A percentile compares a stretch with the other conserved stretches of the same genome.
Evolutionary conservation across 2,329 filamentous ascomycete species (phyloP).

Genomic region (Hymenoscyphus occultus): DNA sequence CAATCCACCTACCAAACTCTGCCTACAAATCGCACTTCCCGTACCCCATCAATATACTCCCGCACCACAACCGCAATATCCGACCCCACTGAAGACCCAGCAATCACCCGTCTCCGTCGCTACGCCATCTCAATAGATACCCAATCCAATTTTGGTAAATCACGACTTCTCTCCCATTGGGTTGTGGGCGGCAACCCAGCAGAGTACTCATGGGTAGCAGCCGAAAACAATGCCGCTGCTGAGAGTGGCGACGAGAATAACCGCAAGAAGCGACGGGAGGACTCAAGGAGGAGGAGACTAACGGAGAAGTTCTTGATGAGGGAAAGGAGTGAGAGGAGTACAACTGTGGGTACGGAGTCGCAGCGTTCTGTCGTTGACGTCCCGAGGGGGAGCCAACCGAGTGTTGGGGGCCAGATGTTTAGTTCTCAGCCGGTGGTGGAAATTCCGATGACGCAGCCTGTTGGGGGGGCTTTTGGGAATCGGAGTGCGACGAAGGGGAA

Average conservation of each 20-base stretch:
- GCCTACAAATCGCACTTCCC: slow-evolving; percentile 21
- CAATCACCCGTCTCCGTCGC: slow-evolving; percentile 37
- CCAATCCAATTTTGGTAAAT: slow-evolving; percentile 28
- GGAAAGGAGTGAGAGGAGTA: slow-evolving; percentile 15
- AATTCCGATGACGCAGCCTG: slow-evolving; percentile 45
- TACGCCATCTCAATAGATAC: slow-evolving; percentile 36
- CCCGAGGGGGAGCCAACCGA: slow-evolving; percentile 33
- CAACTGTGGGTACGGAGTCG: slow-evolving; percentile 36
- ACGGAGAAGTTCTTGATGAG: slow-evolving; percentile 34
- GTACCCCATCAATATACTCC: slow-evolving; percentile 32
- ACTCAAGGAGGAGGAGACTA: slow-evolving; percentile 29
- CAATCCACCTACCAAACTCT: slow-evolving; percentile 18
- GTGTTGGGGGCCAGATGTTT: slow-evolving; percentile 17
- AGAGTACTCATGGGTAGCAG: slow-evolving; percentile 34
- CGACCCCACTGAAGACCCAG: slow-evolving; percentile 32
- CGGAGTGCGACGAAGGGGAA: slow-evolving; percentile 35
- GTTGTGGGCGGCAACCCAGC: slow-evolving; percentile 36
- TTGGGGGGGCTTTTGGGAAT: slow-evolving; percentile 47
- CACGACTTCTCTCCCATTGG: slow-evolving; percentile 39
- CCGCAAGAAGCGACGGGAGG: slow-evolving; percentile 26
- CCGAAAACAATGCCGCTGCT: slow-evolving; percentile 17
- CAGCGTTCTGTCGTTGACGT: slow-evolving; percentile 39
- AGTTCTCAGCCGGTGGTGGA: slow-evolving; percentile 34
- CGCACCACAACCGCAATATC: slow-evolving; percentile 22
- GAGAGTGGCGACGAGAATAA: slow-evolving; percentile 25